Evolutionary conservation across 768 basidiomycete genomes (phyloP), one percentile per base, ranked within the genome.

Genomic region (Lepiota venenata): DNA sequence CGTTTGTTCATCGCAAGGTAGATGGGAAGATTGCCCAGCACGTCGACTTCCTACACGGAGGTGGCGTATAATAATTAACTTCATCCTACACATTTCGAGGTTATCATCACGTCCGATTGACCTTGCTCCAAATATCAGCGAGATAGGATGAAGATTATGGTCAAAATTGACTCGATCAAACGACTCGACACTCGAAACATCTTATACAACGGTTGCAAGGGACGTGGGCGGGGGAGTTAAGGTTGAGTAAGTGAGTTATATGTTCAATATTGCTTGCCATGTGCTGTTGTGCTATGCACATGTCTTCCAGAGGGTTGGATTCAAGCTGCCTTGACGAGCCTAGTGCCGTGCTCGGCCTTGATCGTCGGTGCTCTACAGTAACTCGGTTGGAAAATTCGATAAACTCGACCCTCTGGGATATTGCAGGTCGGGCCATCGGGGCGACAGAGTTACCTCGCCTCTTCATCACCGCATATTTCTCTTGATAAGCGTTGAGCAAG

Each of bases 101-200:
- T 22, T 54, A 54, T 54, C 45, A 47, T 21, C 27, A 46, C 25
- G 38, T 53, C 45, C 22, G 52, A 54, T 54, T 54, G 37, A 29
- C 37, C 52, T 20, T 18, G 37, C 18, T 40, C 52, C 27, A 32
- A 53, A 54, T 54, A 44, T 27, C 32, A 16, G 45, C 18, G 45
- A 40, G 45, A 54, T 54, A 54, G 38, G 27, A 25, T 14, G 25
- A 54, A 37, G 52, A 54, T 54, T 47, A 29, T 38, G 37, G 52
- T 22, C 14, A 20, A 47, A 47, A 46, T 40, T 16, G 25, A 22
- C 44, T 47, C 18, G 44, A 25, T 47, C 22, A 29, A 32, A 37
- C 38, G 35, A 47, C 32, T 32, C 32, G 32, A 32, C 4, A 32
- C 32, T 32, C 32, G 32, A 32, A 32, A 32, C 9, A 32, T 32